These are phyloP conservation scores for Hyaloscypha bicolor DNA, from an alignment of 495 filamentous ascomycete species.

Conservation along the genomic window DNA sequence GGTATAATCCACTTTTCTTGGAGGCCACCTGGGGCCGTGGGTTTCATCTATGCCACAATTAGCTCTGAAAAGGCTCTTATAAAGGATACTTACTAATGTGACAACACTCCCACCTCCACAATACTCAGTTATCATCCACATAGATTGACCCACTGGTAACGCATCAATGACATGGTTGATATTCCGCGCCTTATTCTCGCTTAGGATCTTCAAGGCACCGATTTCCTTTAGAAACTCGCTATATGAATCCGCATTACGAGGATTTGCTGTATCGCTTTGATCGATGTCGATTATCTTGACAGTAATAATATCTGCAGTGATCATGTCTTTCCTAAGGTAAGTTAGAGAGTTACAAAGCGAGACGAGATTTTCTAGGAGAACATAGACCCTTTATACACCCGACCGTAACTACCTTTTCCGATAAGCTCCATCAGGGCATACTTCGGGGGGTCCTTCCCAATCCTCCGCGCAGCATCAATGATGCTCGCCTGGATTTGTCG, in stretches of 20 bases:
- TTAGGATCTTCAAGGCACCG: constrained; percentile 78
- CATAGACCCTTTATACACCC: constrained; percentile 82
- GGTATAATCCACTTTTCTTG: constrained; percentile 93
- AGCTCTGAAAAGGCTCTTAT: background rate
- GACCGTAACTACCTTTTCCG: constrained; percentile 90
- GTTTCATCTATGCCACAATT: constrained; percentile 43
- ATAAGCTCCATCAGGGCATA: constrained; percentile 89
- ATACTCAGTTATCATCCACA: constrained; percentile 97
- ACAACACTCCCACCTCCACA: constrained; percentile 94
- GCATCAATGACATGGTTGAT: constrained; percentile 90
- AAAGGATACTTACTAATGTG: constrained; percentile 63
- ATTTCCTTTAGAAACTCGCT: constrained; percentile 89
- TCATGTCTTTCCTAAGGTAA: constrained; percentile 47
- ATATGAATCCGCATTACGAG: constrained; percentile 76
- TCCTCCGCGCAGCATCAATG: constrained; percentile 48
- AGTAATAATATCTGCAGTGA: constrained; percentile 69
- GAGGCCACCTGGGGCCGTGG: constrained; percentile 65
- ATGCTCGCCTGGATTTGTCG: constrained; percentile 54
- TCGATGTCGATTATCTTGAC: constrained; percentile 97
- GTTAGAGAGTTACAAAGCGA: background rate
- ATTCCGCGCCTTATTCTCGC: constrained; percentile 81
- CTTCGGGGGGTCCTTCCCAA: constrained; percentile 47
- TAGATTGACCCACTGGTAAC: constrained; percentile 77
- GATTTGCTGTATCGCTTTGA: constrained; percentile 72
- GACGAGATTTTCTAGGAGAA: background rate